These are phyloP conservation scores for Aleurites moluccanus DNA, from an alignment of 441 rosid species.

Conservation along the genomic window DNA sequence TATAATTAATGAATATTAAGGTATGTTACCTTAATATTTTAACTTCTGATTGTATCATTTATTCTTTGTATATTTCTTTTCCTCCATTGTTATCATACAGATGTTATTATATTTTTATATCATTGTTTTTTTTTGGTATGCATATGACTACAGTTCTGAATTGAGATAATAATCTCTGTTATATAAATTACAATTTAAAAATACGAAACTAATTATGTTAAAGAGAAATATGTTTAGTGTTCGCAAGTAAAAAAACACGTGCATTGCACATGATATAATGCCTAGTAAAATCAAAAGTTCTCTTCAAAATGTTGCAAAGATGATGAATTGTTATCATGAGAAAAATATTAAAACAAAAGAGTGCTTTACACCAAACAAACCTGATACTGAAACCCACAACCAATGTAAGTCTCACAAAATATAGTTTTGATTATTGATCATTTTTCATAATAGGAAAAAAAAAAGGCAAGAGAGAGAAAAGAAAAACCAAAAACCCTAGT, in stretches of 20 bases:
- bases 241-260: background rate
- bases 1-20: no score
- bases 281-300: background rate
- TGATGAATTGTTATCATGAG: background rate
- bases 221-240: background rate
- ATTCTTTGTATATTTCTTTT: no score
- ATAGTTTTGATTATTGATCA: background rate
- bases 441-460: background rate
- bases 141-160: no score
- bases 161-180: background rate
- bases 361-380: background rate
- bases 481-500: background rate
- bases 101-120: no score
- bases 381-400: background rate
- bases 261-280: background rate
- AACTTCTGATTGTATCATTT: background rate
- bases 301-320: conserved; percentile 4
- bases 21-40: no score
- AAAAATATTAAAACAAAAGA: background rate
- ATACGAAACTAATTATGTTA: background rate
- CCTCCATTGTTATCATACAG: no score
- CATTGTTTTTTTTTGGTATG: no score
- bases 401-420: background rate
- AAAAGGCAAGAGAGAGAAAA: background rate
- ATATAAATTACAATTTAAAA: background rate